Percentiles rank a stretch among this genome's conserved stretches.
These are phyloP conservation scores for Phascolomyces articulosus DNA, from an alignment of 371 early-diverging fungal species.

Conservation along the genomic window DNA sequence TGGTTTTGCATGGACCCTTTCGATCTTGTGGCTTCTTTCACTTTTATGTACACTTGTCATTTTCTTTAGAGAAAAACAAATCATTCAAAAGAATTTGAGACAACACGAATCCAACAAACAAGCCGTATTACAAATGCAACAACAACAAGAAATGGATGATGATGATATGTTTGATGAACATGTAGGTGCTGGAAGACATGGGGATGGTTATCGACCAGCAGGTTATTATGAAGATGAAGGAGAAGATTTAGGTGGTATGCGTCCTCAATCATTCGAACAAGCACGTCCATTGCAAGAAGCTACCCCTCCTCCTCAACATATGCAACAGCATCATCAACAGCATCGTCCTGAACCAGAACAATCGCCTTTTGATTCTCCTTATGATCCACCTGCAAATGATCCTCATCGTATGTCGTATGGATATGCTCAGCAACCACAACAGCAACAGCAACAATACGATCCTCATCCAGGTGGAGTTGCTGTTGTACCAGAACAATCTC, in stretches of 20 bases:
- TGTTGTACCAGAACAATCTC: constrained; percentile 15
- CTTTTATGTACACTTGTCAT: constrained; percentile 32
- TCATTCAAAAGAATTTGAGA: constrained; percentile 42
- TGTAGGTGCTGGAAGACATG: not conserved
- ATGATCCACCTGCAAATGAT: constrained; percentile 23
- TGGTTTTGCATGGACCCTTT: constrained; percentile 51
- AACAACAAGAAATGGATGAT: constrained; percentile 19
- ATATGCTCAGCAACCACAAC: not conserved
- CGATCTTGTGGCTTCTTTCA: constrained; percentile 43
- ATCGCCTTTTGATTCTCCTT: constrained; percentile 31
- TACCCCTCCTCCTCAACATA: constrained; percentile 11
- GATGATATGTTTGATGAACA: constrained; percentile 8
- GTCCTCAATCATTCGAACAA: constrained; percentile 29
- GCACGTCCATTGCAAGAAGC: constrained; percentile 23
- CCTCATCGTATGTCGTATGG: constrained; percentile 12
- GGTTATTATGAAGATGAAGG: constrained; percentile 23
- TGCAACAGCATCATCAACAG: not conserved
- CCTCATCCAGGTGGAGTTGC: constrained; percentile 8
- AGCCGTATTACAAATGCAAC: constrained; percentile 18
- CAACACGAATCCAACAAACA: constrained; percentile 45
- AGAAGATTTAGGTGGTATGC: constrained; percentile 23
- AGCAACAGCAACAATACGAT: constrained; percentile 11
- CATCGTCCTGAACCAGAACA: no score
- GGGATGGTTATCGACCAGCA: constrained; percentile 14
- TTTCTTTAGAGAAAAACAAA: constrained; percentile 43